These are phyloP conservation scores for Hypoxylon fragiforme DNA, from an alignment of 495 filamentous ascomycete species.

Conservation along the genomic window DNA sequence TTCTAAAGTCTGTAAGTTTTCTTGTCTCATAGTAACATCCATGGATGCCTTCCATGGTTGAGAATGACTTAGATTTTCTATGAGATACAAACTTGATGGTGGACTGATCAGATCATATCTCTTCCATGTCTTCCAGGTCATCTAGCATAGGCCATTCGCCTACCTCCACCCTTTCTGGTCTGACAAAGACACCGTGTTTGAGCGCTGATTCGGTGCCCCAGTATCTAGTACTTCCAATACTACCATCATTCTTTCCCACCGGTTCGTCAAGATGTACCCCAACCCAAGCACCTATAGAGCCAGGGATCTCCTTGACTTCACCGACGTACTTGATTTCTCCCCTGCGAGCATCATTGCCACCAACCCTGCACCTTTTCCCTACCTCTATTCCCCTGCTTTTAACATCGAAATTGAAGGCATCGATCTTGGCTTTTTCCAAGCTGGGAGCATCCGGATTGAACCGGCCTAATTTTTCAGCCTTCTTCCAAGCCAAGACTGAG, in stretches of 20 bases:
- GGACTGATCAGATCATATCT: slow-evolving; percentile 60
- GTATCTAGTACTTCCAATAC: slow-evolving; percentile 73
- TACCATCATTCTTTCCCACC: slow-evolving; percentile 88
- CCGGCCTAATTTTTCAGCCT: slow-evolving; percentile 84
- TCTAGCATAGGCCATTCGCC: slow-evolving; percentile 80
- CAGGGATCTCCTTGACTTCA: slow-evolving; percentile 78
- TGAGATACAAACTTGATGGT: background rate
- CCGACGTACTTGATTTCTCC: slow-evolving; percentile 86
- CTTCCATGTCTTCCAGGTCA: slow-evolving; percentile 84
- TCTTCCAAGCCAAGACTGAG: slow-evolving; percentile 93
- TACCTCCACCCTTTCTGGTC: slow-evolving; percentile 85
- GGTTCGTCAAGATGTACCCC: slow-evolving; percentile 86
- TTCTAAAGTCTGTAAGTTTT: too few species aligned
- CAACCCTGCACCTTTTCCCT: slow-evolving; percentile 66
- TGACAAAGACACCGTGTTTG: slow-evolving; percentile 83
- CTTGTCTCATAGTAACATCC: too few species aligned
- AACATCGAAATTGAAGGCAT: slow-evolving; percentile 66
- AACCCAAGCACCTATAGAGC: slow-evolving; percentile 73
- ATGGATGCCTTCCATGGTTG: too few species aligned
- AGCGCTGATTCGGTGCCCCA: slow-evolving; percentile 64
- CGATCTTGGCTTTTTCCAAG: slow-evolving; percentile 69
- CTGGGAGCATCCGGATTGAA: slow-evolving; percentile 85
- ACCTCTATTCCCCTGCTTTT: slow-evolving; percentile 65
- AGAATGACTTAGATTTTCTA: too few species aligned
- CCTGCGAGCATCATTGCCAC: slow-evolving; percentile 68